Evolutionary conservation across 148 eudicot species (phyloP).

Genomic region (Arbutus unedo): DNA sequence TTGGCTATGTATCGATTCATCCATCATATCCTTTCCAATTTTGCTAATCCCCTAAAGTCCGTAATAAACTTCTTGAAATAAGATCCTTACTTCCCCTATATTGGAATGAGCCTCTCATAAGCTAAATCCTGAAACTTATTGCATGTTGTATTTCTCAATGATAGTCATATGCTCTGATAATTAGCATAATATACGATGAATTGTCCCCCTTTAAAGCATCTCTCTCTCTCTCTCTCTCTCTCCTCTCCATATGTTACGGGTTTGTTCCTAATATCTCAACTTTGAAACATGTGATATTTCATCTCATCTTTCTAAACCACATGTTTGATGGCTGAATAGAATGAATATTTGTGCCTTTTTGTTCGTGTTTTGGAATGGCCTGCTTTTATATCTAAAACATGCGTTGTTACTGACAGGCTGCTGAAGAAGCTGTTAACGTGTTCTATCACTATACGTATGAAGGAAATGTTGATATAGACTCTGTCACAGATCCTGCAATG

Average conservation of each 20-base stretch:
- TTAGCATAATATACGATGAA: too few species aligned
- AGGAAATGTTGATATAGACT: slow-evolving; percentile 92
- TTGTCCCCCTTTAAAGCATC: too few species aligned
- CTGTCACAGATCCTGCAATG: slow-evolving; percentile 89
- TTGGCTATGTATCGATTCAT: background rate
- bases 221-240: background rate
- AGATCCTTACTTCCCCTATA: background rate
- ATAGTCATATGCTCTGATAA: too few species aligned
- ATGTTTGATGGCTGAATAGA: background rate
- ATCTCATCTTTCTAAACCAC: too few species aligned
- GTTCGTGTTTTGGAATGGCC: background rate
- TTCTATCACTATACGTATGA: slow-evolving; percentile 97
- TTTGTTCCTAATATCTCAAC: background rate
- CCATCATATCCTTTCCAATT: slow-evolving; percentile 1
- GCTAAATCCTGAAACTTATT: slow-evolving; percentile 5
- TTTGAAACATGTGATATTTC: background rate
- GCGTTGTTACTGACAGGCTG: slow-evolving; percentile 59
- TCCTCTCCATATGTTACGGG: background rate
- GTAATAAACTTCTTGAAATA: background rate
- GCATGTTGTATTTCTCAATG: background rate
- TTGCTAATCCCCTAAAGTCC: background rate
- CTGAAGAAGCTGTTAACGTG: slow-evolving; percentile 94
- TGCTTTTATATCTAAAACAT: slow-evolving; percentile 12
- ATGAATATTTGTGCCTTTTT: background rate
- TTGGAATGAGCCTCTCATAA: background rate